These are phyloP conservation scores for Yarrowia bubula DNA, from an alignment of 805 yeast genomes.

Conservation along the genomic window DNA sequence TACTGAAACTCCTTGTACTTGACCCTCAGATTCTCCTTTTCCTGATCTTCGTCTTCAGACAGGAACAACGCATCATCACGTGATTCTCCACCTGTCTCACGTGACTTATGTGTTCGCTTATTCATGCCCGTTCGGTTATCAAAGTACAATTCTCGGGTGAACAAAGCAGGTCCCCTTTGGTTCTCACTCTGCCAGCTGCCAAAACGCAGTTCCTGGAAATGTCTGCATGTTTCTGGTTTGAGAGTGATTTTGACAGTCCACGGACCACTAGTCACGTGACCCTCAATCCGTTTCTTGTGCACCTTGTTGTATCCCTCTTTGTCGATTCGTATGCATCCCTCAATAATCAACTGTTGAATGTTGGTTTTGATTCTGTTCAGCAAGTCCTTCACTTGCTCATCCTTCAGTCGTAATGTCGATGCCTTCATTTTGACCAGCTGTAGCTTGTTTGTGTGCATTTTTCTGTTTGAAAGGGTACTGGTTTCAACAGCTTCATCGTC, in stretches of 20 bases:
- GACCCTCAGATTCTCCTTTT: conserved; percentile 18
- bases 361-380: background rate
- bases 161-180: background rate
- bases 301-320: conserved; percentile 13
- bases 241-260: background rate
- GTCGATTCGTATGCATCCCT: conserved; percentile 14
- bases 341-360: background rate
- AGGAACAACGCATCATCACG: background rate
- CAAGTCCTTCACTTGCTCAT: background rate
- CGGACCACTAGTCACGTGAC: background rate
- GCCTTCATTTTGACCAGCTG: conserved; percentile 18
- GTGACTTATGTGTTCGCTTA: background rate
- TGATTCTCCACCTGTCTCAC: background rate
- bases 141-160: conserved; percentile 10
- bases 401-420: background rate
- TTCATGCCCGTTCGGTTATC: conserved; percentile 13
- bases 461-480: background rate
- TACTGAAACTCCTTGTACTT: background rate
- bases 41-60: background rate
- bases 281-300: background rate
- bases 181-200: conserved; percentile 1
- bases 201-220: conserved; percentile 9
- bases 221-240: background rate
- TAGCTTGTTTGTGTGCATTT: conserved; percentile 3
- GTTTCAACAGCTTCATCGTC: conserved; percentile 15